These are phyloP conservation scores for Pichia thaimueangensis DNA, from an alignment of 805 yeast genomes.

Conservation along the genomic window DNA sequence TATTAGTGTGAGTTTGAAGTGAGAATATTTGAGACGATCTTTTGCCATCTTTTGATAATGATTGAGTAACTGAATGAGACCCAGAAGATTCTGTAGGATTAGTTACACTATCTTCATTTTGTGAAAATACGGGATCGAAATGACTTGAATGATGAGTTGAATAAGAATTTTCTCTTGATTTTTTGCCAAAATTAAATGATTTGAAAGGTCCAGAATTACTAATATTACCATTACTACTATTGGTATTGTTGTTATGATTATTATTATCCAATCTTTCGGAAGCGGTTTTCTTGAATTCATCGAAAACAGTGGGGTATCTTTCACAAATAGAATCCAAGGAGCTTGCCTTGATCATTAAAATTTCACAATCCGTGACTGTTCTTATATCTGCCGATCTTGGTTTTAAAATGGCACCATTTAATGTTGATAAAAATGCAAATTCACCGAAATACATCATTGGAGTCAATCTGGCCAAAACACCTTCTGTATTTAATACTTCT, in stretches of 20 bases:
- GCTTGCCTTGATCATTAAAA: slow-evolving; percentile 53
- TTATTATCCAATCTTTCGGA: slow-evolving; percentile 37
- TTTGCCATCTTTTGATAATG: no score
- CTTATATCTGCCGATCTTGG: slow-evolving; percentile 59
- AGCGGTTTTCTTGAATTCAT: slow-evolving; percentile 58
- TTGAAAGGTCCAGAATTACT: neutral
- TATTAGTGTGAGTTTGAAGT: neutral
- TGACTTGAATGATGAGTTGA: neutral
- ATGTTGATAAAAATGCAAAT: slow-evolving; percentile 55
- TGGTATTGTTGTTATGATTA: slow-evolving; percentile 15
- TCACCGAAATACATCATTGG: slow-evolving; percentile 71
- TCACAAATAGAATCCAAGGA: slow-evolving; percentile 47
- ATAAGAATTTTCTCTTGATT: no score
- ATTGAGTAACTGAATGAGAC: neutral
- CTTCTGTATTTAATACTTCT: slow-evolving; percentile 48
- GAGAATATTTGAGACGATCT: no score
- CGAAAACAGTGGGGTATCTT: slow-evolving; percentile 51
- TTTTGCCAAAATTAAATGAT: neutral
- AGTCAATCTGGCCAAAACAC: slow-evolving; percentile 50
- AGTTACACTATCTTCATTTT: neutral
- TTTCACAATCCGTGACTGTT: slow-evolving; percentile 52
- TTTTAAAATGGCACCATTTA: slow-evolving; percentile 26
- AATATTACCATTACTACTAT: neutral
- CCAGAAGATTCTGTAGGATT: neutral
- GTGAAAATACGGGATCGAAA: neutral